A percentile compares a stretch with the other conserved stretches of the same genome.
Conservation (phyloP, 2,329 filamentous ascomycete genomes). For the Chaetomiaceae sp. region DNA sequence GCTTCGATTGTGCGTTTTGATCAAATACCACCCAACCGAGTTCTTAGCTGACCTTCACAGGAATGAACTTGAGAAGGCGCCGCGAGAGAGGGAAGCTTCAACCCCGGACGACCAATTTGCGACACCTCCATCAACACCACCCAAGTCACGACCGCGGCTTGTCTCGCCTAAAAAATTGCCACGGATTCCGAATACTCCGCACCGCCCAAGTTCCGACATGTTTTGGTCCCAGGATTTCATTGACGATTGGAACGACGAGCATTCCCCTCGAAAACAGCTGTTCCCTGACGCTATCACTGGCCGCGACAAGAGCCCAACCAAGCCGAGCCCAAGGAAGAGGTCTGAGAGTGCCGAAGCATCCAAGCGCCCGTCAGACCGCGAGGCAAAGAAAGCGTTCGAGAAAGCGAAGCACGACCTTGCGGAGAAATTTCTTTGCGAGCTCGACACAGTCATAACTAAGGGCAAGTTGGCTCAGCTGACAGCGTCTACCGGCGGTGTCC, state of each 20-base stretch:
- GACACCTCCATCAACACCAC: conserved; percentile 18
- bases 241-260: conserved; percentile 59
- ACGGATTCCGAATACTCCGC: conserved; percentile 48
- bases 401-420: conserved; percentile 57
- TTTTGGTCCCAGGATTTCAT: conserved; percentile 56
- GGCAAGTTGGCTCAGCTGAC: conserved; percentile 55
- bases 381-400: conserved; percentile 56
- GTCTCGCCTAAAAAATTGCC: conserved; percentile 31
- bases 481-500: conserved; percentile 60
- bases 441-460: conserved; percentile 59
- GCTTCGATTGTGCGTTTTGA: conserved; percentile 16
- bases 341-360: not conserved
- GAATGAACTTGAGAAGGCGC: not conserved
- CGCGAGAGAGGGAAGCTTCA: too few relatives aligned
- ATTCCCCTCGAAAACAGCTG: conserved; percentile 33
- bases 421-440: conserved; percentile 56
- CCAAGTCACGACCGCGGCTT: conserved; percentile 21
- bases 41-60: not conserved
- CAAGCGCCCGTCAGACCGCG: not conserved
- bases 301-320: conserved; percentile 20
- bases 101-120: not conserved
- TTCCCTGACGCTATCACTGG: conserved; percentile 21
- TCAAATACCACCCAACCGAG: not conserved
- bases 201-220: conserved; percentile 46
- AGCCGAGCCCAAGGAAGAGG: conserved; percentile 16